Conservation (phyloP, 2,329 filamentous ascomycete genomes). For the Beauveria sp. region DNA sequence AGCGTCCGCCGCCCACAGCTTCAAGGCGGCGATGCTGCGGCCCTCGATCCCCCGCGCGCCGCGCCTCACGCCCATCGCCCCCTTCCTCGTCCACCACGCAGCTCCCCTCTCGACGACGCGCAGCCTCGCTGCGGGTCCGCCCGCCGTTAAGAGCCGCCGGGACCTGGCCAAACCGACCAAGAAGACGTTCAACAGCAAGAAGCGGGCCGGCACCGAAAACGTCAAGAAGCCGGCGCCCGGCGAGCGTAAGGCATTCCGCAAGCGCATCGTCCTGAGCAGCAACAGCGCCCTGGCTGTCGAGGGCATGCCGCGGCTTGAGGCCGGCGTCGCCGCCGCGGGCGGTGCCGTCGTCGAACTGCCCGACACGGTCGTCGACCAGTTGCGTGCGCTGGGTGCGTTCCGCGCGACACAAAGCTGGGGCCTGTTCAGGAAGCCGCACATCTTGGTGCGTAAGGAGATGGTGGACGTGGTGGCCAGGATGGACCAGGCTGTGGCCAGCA, state of each 20-base stretch:
- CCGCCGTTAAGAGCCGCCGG: constrained; percentile 26
- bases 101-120: constrained; percentile 33
- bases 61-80: constrained; percentile 23
- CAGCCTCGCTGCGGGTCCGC: constrained; percentile 19
- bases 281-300: constrained; percentile 78
- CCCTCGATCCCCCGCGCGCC: constrained; percentile 25
- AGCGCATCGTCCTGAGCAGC: constrained; percentile 87
- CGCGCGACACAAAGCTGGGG: constrained; percentile 84
- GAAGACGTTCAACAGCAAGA: constrained; percentile 42
- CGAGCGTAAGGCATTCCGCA: constrained; percentile 80
- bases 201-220: constrained; percentile 34
- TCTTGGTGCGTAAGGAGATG: constrained; percentile 73
- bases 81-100: constrained; percentile 24
- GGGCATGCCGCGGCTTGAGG: constrained; percentile 55
- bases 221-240: constrained; percentile 58
- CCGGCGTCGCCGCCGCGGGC: constrained; percentile 43
- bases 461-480: constrained; percentile 61
- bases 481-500: constrained; percentile 41
- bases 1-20: constrained; percentile 29
- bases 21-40: constrained; percentile 33
- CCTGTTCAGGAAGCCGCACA: constrained; percentile 74
- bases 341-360: constrained; percentile 65
- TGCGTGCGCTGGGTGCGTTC: constrained; percentile 83
- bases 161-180: constrained; percentile 32
- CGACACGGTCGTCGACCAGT: constrained; percentile 63